Evolutionary conservation across 768 basidiomycete species (phyloP).

Genomic region (Lactarius hatsudake): DNA sequence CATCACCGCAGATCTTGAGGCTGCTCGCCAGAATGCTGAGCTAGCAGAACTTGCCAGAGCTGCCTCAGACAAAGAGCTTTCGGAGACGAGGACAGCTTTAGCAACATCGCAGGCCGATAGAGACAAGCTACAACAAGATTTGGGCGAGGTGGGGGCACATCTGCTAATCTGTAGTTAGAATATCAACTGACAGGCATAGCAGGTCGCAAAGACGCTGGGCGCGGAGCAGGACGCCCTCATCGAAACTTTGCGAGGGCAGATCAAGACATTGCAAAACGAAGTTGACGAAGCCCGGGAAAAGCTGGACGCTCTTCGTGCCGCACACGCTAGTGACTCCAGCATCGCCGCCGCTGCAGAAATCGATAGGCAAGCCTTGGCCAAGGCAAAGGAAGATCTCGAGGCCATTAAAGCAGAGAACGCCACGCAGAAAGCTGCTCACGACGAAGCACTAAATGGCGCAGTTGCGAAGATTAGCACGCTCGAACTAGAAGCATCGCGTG

Average conservation of each 20-base stretch:
- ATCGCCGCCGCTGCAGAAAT: conserved; percentile 50
- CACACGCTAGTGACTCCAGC: conserved; percentile 43
- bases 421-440: conserved; percentile 49
- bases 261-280: conserved; percentile 50
- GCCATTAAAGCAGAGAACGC: conserved; percentile 52
- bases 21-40: conserved; percentile 44
- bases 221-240: conserved; percentile 46
- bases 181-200: conserved; percentile 38
- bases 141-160: conserved; percentile 50
- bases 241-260: conserved; percentile 47
- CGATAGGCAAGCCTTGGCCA: conserved; percentile 62
- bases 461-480: conserved; percentile 45
- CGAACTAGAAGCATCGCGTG: conserved; percentile 45
- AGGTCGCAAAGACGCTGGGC: conserved; percentile 42
- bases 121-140: conserved; percentile 41
- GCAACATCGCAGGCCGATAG: conserved; percentile 35
- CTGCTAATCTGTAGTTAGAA: neutral
- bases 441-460: conserved; percentile 47
- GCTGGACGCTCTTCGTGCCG: conserved; percentile 48
- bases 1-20: conserved; percentile 45
- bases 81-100: conserved; percentile 42
- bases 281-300: conserved; percentile 49
- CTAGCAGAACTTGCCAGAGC: conserved; percentile 51
- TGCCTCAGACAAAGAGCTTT: conserved; percentile 48
- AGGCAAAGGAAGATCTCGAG: conserved; percentile 61